phyloP scores from a whole-genome alignment of 2,329 filamentous ascomycete genomes.

The Pseudogymnoascus sp. region DNA sequence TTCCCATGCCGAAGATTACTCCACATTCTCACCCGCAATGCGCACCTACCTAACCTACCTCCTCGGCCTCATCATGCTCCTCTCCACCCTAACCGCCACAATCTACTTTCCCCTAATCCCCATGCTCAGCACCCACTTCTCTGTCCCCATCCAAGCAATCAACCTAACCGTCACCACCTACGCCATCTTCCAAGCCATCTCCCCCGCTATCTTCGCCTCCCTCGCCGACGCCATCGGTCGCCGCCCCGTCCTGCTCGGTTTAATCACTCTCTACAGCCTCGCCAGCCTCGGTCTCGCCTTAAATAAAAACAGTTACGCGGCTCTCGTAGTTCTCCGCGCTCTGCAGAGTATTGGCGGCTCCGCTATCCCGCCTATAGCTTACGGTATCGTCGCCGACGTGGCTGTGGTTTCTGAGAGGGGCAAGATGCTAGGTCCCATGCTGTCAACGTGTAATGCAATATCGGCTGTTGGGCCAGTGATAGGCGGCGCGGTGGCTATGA shows the following conservation, averaged over 20 bases:
- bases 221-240: constrained; percentile 42
- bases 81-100: too few species aligned
- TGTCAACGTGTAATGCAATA: too few species aligned
- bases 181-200: neutral
- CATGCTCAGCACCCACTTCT: neutral
- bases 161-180: constrained; percentile 7
- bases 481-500: constrained; percentile 37
- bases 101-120: neutral
- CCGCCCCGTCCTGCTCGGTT: constrained; percentile 44
- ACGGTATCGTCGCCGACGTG: constrained; percentile 66
- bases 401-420: constrained; percentile 63
- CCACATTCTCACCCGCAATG: too few species aligned
- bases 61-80: too few species aligned
- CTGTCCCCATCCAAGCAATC: neutral
- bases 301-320: constrained; percentile 35
- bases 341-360: neutral
- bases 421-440: constrained; percentile 41
- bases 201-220: neutral
- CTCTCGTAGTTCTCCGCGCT: constrained; percentile 17
- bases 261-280: constrained; percentile 44
- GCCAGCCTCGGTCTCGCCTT: constrained; percentile 46
- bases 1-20: too few species aligned
- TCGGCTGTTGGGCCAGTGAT: constrained; percentile 35
- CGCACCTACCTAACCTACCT: too few species aligned
- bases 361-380: constrained; percentile 41